Conservation (phyloP, 805 yeast species). For the Kodamaea fukazawae region DNA sequence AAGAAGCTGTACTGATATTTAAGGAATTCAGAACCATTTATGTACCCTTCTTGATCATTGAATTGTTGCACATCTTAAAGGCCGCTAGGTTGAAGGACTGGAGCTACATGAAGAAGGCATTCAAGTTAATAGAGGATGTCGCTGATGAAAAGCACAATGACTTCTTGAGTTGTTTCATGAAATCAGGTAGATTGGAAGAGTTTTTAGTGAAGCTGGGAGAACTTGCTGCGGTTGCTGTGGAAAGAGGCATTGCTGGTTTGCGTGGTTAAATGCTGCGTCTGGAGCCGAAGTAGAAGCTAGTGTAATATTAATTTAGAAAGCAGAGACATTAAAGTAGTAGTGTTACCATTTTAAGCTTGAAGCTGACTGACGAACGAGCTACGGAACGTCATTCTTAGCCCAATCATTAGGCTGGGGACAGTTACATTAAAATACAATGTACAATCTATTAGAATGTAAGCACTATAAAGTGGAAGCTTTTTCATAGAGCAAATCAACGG, state of each 20-base stretch:
- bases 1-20: slow-evolving; percentile 24
- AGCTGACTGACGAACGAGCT: too few relatives aligned
- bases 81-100: slow-evolving; percentile 36
- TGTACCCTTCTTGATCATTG: slow-evolving; percentile 70
- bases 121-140: slow-evolving; percentile 57
- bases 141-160: slow-evolving; percentile 62
- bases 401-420: too few relatives aligned
- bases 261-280: slow-evolving; percentile 28
- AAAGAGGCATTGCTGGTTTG: slow-evolving; percentile 45
- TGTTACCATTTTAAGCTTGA: too few relatives aligned
- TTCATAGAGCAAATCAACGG: slow-evolving; percentile 87
- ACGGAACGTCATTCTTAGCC: too few relatives aligned
- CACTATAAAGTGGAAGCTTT: slow-evolving; percentile 60
- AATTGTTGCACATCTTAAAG: slow-evolving; percentile 54
- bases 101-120: slow-evolving; percentile 53
- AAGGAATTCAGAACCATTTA: slow-evolving; percentile 62
- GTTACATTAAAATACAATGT: too few relatives aligned
- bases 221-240: slow-evolving; percentile 51
- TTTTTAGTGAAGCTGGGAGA: slow-evolving; percentile 54
- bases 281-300: too few relatives aligned
- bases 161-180: slow-evolving; percentile 58
- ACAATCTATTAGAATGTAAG: too few relatives aligned
- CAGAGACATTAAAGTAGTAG: too few relatives aligned
- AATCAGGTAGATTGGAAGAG: slow-evolving; percentile 53
- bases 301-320: too few relatives aligned